Conservation (phyloP, 257 asterid species). For the Solanum sitiens region DNA sequence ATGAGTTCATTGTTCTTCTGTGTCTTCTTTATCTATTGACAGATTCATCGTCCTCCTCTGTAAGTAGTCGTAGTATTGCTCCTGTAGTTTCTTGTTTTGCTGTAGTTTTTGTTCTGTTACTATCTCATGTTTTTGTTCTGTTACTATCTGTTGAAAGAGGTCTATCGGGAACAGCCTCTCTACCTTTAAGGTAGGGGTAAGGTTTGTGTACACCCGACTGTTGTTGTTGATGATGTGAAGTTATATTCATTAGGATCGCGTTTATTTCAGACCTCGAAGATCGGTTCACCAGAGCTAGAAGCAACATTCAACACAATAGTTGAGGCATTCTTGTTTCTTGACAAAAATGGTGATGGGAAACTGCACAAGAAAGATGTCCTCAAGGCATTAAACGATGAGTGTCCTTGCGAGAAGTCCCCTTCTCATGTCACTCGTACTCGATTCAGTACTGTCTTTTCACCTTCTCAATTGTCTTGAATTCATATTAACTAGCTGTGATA, state of each 20-base stretch:
- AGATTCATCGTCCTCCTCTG: constrained; percentile 14
- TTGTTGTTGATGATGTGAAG: neutral
- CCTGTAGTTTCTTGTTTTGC: neutral
- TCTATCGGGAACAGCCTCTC: neutral
- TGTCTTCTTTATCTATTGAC: constrained; percentile 30
- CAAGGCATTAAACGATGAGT: constrained; percentile 40
- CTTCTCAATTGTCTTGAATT: neutral
- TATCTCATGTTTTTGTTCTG: neutral
- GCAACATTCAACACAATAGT: constrained; percentile 24
- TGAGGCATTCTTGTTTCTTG: constrained; percentile 43
- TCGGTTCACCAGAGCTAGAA: constrained; percentile 19
- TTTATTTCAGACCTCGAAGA: constrained; percentile 24
- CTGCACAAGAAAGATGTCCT: constrained; percentile 34
- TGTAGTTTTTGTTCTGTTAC: neutral
- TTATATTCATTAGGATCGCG: neutral
- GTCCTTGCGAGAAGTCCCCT: constrained; percentile 39
- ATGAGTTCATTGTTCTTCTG: constrained; percentile 41
- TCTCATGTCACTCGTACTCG: constrained; percentile 31
- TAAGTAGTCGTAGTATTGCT: neutral
- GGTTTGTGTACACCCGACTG: neutral
- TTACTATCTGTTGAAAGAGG: neutral
- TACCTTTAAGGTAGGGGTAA: neutral
- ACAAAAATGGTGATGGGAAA: constrained; percentile 36
- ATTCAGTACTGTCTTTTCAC: constrained; percentile 22
- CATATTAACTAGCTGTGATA: neutral